Percentiles rank a stretch among this genome's conserved stretches.
These are phyloP conservation scores for Flaveria trinervia DNA, from an alignment of 129 eudicot species.

Conservation along the genomic window DNA sequence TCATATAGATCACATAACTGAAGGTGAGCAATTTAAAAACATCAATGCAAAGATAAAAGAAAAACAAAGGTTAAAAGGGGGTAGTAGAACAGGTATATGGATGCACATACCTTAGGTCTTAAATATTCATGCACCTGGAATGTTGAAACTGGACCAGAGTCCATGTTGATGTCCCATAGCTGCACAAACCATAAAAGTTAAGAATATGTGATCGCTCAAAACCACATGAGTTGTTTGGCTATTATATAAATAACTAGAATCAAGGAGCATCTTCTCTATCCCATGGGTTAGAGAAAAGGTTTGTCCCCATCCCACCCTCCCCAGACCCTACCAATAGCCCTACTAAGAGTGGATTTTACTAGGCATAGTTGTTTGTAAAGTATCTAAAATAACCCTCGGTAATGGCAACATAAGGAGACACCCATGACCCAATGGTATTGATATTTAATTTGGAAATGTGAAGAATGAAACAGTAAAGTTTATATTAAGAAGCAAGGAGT, in stretches of 20 bases:
- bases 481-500: slow-evolving; percentile 4
- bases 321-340: too few species aligned
- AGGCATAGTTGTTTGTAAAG: not conserved
- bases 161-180: slow-evolving; percentile 99
- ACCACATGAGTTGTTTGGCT: slow-evolving; percentile 2
- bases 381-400: slow-evolving; percentile 3
- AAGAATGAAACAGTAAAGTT: not conserved
- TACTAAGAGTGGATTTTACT: too few species aligned
- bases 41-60: slow-evolving; percentile 8
- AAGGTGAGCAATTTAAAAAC: slow-evolving; percentile 16
- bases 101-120: slow-evolving; percentile 77
- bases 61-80: slow-evolving; percentile 1
- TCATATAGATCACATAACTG: slow-evolving; percentile 97
- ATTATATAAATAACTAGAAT: not conserved
- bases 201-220: slow-evolving; percentile 10
- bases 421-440: not conserved
- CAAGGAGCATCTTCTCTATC: too few species aligned
- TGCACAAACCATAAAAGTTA: slow-evolving; percentile 40
- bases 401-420: not conserved
- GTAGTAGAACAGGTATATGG: not conserved
- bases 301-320: too few species aligned
- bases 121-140: slow-evolving; percentile 93
- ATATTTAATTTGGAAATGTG: not conserved
- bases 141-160: slow-evolving; percentile 93
- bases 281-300: too few species aligned